Evolutionary conservation across 192 early-diverging fungal species (phyloP).

Genomic region (Pecoramyces ruminantium): DNA sequence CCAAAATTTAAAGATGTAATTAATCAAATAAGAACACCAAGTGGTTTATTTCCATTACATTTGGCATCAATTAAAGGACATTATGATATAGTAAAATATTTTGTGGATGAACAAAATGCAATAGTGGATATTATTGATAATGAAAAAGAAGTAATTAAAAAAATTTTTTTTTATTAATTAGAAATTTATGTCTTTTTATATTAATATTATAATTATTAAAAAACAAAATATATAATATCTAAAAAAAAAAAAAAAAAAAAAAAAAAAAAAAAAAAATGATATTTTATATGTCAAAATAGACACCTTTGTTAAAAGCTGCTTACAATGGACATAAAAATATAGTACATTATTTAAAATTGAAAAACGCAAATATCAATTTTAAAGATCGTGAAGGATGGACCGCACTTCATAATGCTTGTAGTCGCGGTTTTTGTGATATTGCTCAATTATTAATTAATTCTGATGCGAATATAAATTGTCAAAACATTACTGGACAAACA

Average conservation of each 20-base stretch:
- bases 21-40: background rate
- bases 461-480: constrained; percentile 36
- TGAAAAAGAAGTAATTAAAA: background rate
- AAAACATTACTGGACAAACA: constrained; percentile 46
- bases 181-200: too few species aligned
- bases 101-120: background rate
- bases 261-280: too few species aligned
- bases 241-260: too few species aligned
- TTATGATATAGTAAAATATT: background rate
- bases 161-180: too few species aligned
- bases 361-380: constrained; percentile 40
- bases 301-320: constrained; percentile 53
- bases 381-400: constrained; percentile 65
- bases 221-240: too few species aligned
- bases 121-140: background rate
- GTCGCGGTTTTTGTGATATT: constrained; percentile 35
- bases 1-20: background rate
- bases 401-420: constrained; percentile 59
- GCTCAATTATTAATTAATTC: constrained; percentile 35
- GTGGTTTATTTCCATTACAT: background rate
- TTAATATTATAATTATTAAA: too few species aligned
- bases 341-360: constrained; percentile 34
- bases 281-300: constrained; percentile 17
- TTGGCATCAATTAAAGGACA: background rate
- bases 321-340: constrained; percentile 41